A percentile compares a stretch with the other conserved stretches of the same genome.
Conservation (phyloP, 129 eudicot genomes). For the Scalesia atractyloides region DNA sequence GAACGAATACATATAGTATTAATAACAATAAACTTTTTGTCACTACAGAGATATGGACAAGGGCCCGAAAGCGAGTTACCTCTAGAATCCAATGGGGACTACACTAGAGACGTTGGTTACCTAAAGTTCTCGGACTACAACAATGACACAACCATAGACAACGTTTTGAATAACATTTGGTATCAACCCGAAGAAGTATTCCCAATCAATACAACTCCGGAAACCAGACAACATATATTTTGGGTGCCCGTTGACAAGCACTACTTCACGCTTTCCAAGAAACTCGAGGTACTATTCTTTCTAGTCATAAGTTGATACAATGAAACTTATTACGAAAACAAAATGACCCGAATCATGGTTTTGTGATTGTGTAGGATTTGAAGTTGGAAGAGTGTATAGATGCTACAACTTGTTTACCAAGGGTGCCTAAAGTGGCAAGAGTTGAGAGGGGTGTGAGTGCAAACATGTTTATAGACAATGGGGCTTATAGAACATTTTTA, state of each 20-base stretch:
- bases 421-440: conserved; percentile 49
- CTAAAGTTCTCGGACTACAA: conserved; percentile 54
- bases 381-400: conserved; percentile 53
- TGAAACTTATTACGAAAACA: neutral
- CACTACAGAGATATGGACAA: conserved; percentile 53
- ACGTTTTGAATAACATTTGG: conserved; percentile 58
- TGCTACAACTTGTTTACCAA: conserved; percentile 55
- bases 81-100: conserved; percentile 55
- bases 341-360: neutral
- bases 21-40: neutral
- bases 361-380: conserved; percentile 34
- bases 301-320: neutral
- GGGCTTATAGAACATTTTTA: conserved; percentile 58
- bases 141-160: conserved; percentile 35
- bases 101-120: conserved; percentile 48
- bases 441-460: conserved; percentile 64
- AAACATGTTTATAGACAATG: conserved; percentile 58
- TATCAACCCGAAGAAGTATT: conserved; percentile 77
- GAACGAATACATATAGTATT: neutral
- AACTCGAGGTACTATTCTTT: conserved; percentile 49
- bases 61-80: conserved; percentile 46
- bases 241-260: conserved; percentile 59
- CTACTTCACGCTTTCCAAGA: conserved; percentile 46
- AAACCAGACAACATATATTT: conserved; percentile 60
- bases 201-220: conserved; percentile 55